Evolutionary conservation across 495 filamentous ascomycete species (phyloP).

Genomic region (Aspergillus wentii): DNA sequence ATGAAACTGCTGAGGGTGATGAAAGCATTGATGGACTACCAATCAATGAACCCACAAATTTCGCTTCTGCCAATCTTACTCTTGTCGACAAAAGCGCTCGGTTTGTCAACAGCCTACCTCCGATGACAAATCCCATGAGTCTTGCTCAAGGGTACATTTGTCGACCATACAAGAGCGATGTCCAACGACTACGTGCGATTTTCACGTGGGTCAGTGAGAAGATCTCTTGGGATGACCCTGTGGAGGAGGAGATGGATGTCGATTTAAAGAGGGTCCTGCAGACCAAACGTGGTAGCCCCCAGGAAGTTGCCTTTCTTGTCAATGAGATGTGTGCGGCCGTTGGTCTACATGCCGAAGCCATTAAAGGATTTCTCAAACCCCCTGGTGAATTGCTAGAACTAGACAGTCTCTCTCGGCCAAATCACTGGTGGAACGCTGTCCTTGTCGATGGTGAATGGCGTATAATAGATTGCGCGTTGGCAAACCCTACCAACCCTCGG

Average conservation of each 20-base stretch:
- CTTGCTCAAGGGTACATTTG: slow-evolving; percentile 91
- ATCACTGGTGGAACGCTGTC: slow-evolving; percentile 99
- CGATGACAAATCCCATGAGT: slow-evolving; percentile 75
- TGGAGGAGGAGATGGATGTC: slow-evolving; percentile 64
- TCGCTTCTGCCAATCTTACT: slow-evolving; percentile 67
- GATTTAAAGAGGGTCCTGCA: slow-evolving; percentile 82
- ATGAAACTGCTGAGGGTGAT: slow-evolving; percentile 82
- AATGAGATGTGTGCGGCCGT: slow-evolving; percentile 91
- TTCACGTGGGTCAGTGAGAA: slow-evolving; percentile 97
- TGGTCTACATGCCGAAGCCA: slow-evolving; percentile 77
- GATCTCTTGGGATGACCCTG: slow-evolving; percentile 93
- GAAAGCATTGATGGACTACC: slow-evolving; percentile 82
- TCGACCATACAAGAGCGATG: slow-evolving; percentile 89
- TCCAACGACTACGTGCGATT: slow-evolving; percentile 86
- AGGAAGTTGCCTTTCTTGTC: slow-evolving; percentile 86
- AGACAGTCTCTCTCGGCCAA: slow-evolving; percentile 66
- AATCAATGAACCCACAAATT: slow-evolving; percentile 79
- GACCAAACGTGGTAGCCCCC: slow-evolving; percentile 75
- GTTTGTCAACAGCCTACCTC: slow-evolving; percentile 86
- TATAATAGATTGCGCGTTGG: slow-evolving; percentile 91
- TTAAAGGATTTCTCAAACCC: slow-evolving; percentile 83
- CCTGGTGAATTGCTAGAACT: slow-evolving; percentile 81
- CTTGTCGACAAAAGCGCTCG: slow-evolving; percentile 94
- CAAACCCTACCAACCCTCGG: slow-evolving; percentile 82
- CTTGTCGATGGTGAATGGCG: slow-evolving; percentile 93